Base-by-base conservation (phyloP, 768 basidiomycete genomes). In the Pisolithus orientalis region DNA sequence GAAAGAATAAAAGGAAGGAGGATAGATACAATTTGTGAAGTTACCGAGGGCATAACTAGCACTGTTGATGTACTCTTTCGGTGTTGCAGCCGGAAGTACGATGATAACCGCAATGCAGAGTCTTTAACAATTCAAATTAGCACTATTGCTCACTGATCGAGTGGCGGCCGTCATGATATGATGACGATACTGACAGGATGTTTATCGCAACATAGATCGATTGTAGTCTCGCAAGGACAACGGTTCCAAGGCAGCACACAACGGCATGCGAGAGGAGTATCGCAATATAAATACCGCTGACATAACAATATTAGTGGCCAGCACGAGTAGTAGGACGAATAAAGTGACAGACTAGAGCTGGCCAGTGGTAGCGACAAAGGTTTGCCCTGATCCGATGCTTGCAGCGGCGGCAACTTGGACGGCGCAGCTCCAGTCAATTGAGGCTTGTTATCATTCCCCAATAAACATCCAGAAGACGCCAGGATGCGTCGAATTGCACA, bases 171-270 rank as follows among this genome's bases (percentile, higher is more conserved):
- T 10, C 2, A 51, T 24, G 21, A 53, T 28, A 14, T 25, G 39
- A 13, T 24, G 34, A 27, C 25, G 16, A 50, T 16, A 51, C 73
- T 37, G 51, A 87, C 79, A 64, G 86, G 70, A 70, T 17, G 61
- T 90, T 90, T 39, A 90, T 71, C n/a, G 79, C 57, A 21, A 89
- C 79, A 58, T 85, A 90, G 9, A 85, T 65, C 17, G 76, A 82
- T 63, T 91, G 89, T 14, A 90, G 59, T 28, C 86, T 74, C 1
- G 88, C 88, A 14, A 91, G 72, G 29, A 83, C 47, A 8, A 72
- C 63, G 2, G 87, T 87, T 14, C 80, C 85, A 14, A 89, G 71
- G 56, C 84, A 84, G 58, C 86, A 89, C 25, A 86, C 62, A 1
- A 82, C 52, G 0, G 76, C 85, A 61, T 90, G 85, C 2, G 77